Evolutionary conservation across 805 yeast genomes (phyloP).

Genomic region (Sugiyamaella boreocaroliniensis): DNA sequence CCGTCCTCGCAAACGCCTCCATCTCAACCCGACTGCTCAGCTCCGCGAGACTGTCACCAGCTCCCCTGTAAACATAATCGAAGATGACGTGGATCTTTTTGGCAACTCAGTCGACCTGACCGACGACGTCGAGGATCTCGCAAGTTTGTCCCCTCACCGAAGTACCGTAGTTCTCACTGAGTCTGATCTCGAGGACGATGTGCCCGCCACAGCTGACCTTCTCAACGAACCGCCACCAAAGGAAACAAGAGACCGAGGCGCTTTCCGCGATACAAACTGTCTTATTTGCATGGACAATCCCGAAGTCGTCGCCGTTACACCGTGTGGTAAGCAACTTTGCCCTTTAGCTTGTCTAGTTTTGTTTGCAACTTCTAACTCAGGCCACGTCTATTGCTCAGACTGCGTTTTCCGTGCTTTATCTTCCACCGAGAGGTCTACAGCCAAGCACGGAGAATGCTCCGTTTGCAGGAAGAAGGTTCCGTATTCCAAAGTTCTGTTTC

Average conservation of each 20-base stretch:
- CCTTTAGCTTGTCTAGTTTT: neutral
- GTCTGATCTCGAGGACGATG: constrained; percentile 3
- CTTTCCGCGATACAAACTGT: constrained; percentile 22
- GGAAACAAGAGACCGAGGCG: constrained; percentile 8
- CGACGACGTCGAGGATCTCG: constrained; percentile 9
- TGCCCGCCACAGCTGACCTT: constrained; percentile 9
- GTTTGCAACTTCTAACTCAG: neutral
- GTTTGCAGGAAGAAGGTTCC: constrained; percentile 29
- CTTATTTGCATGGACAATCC: constrained; percentile 34
- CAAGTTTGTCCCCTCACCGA: constrained; percentile 1
- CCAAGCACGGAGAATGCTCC: constrained; percentile 28
- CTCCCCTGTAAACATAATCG: too few relatives aligned
- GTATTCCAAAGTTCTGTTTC: constrained; percentile 23
- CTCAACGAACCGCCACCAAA: constrained; percentile 11
- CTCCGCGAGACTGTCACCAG: too few relatives aligned
- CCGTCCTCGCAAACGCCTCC: neutral
- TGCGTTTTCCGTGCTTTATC: constrained; percentile 30
- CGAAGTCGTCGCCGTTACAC: constrained; percentile 27
- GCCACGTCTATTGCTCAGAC: constrained; percentile 32
- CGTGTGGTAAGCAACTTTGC: constrained; percentile 25
- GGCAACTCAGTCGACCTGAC: neutral
- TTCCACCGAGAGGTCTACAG: constrained; percentile 23
- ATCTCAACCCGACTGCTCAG: neutral
- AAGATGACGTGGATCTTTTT: too few relatives aligned
- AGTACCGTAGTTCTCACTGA: neutral